phyloP scores from a whole-genome alignment of 2,329 filamentous ascomycete genomes.

The Rhynchosporium agropyri region DNA sequence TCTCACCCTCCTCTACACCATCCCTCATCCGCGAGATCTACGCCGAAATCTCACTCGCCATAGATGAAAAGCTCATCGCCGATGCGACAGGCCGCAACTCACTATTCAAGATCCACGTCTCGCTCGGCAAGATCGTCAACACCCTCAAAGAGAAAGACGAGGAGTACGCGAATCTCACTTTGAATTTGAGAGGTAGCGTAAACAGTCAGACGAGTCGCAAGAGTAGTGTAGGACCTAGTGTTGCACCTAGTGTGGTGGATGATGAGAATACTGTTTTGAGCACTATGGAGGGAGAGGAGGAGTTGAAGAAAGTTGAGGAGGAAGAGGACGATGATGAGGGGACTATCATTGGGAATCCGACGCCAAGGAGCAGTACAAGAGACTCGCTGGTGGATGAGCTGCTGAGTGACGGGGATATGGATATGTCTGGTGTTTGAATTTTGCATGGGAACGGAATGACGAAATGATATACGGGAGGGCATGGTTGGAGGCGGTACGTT shows the following conservation, averaged over 20 bases:
- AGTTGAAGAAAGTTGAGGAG: conserved; percentile 48
- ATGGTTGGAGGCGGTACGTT: conserved; percentile 6
- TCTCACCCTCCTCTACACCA: conserved; percentile 67
- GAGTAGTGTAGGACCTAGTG: conserved; percentile 31
- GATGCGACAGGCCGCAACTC: conserved; percentile 66
- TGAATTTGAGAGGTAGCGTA: conserved; percentile 35
- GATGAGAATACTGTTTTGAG: conserved; percentile 45
- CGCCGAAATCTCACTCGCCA: conserved; percentile 60
- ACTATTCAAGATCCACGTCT: conserved; percentile 69
- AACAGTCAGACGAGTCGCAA: conserved; percentile 34
- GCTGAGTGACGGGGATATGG: conserved; percentile 40
- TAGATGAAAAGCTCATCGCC: conserved; percentile 61
- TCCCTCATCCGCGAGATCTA: conserved; percentile 61
- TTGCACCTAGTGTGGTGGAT: conserved; percentile 37
- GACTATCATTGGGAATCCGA: conserved; percentile 25
- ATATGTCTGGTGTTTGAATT: conserved; percentile 32
- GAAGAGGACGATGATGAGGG: conserved; percentile 40
- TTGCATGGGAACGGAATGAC: conserved; percentile 12
- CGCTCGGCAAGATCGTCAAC: conserved; percentile 69
- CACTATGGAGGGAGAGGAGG: conserved; percentile 43
- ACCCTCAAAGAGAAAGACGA: conserved; percentile 50
- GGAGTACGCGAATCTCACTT: conserved; percentile 13
- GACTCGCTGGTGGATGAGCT: conserved; percentile 39
- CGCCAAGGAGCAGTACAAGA: conserved; percentile 17
- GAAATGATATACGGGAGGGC: neutral